Conservation (phyloP, 106 monocot species). For the Dendrobium chrysotoxum region DNA sequence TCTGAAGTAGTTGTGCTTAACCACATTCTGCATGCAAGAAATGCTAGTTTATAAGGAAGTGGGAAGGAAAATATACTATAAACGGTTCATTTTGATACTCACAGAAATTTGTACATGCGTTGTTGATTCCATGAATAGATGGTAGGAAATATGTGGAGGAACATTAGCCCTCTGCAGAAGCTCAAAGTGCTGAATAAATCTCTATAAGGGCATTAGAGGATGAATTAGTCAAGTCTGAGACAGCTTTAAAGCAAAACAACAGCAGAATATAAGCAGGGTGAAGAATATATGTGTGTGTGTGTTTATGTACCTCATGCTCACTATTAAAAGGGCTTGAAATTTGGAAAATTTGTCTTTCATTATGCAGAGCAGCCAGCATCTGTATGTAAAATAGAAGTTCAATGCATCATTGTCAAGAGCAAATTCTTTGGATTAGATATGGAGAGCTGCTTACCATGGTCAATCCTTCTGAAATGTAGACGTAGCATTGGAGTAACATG, state of each 20-base stretch:
- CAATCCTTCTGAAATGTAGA: slow-evolving; percentile 71
- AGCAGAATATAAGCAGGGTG: not conserved
- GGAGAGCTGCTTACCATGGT: slow-evolving; percentile 50
- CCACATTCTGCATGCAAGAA: slow-evolving; percentile 32
- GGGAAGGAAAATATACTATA: not conserved
- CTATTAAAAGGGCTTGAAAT: slow-evolving; percentile 58
- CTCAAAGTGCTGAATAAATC: slow-evolving; percentile 91
- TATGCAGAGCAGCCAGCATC: slow-evolving; percentile 77
- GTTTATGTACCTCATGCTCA: slow-evolving; percentile 65
- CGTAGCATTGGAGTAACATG: slow-evolving; percentile 76
- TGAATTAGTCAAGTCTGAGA: not conserved
- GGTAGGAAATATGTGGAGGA: slow-evolving; percentile 68
- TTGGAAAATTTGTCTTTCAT: slow-evolving; percentile 55
- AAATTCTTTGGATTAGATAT: not conserved
- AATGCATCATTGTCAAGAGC: not conserved
- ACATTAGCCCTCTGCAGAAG: slow-evolving; percentile 85
- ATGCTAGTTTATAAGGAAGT: not conserved
- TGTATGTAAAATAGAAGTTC: slow-evolving; percentile 14
- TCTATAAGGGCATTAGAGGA: slow-evolving; percentile 31
- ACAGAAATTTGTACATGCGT: slow-evolving; percentile 52
- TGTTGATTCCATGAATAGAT: slow-evolving; percentile 67
- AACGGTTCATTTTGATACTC: slow-evolving; percentile 17
- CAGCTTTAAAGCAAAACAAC: not conserved
- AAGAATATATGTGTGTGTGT: not conserved
- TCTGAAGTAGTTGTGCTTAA: slow-evolving; percentile 56